Conservation (phyloP, 495 filamentous ascomycete species). For the Trichoderma orchidacearum region DNA sequence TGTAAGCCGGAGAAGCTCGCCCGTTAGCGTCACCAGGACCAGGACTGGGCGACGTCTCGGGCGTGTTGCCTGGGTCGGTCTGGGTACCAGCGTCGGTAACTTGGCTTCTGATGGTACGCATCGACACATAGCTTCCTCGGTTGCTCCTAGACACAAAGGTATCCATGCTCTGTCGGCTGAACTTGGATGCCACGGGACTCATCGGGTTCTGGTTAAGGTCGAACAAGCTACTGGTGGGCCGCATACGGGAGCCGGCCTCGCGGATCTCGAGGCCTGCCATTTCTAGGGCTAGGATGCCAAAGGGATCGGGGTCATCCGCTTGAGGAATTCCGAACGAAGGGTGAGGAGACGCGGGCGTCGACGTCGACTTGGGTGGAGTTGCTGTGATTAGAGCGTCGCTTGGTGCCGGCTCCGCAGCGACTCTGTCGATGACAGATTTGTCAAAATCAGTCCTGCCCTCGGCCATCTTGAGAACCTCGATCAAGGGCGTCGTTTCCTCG, state of each 20-base stretch:
- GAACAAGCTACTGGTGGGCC: conserved; percentile 62
- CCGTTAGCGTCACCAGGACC: conserved; percentile 29
- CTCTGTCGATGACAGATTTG: conserved; percentile 30
- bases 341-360: conserved; percentile 12
- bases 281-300: conserved; percentile 73
- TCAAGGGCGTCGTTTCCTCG: conserved; percentile 47
- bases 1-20: conserved; percentile 12
- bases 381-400: conserved; percentile 50
- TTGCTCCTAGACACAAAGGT: conserved; percentile 46
- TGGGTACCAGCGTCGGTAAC: conserved; percentile 42
- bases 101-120: conserved; percentile 40
- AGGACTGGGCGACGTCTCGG: conserved; percentile 33
- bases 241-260: conserved; percentile 60
- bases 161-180: conserved; percentile 56
- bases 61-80: conserved; percentile 37
- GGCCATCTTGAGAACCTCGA: conserved; percentile 72
- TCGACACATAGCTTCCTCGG: conserved; percentile 49
- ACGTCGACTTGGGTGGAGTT: conserved; percentile 10
- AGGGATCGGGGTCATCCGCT: conserved; percentile 71
- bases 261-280: conserved; percentile 74
- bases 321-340: conserved; percentile 63
- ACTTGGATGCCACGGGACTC: conserved; percentile 61
- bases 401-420: conserved; percentile 49
- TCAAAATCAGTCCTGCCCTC: conserved; percentile 69
- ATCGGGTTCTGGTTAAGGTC: conserved; percentile 64